phyloP scores from a whole-genome alignment of 495 filamentous ascomycete genomes.

The Aspergillus sclerotioniger region DNA sequence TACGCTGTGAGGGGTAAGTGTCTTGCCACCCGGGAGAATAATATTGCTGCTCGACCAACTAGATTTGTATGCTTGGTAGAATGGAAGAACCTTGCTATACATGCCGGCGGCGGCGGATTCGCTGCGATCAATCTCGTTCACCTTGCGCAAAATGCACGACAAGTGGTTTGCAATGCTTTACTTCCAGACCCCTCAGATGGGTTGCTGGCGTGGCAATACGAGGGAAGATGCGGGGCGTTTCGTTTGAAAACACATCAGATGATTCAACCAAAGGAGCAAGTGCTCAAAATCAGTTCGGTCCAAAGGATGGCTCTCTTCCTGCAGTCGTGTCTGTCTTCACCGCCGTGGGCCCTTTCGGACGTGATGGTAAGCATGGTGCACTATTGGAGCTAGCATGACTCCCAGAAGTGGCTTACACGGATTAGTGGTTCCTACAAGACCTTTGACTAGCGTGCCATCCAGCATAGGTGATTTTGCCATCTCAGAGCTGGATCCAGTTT shows the following conservation, averaged over 20 bases:
- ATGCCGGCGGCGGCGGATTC: conserved; percentile 51
- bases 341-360: not conserved
- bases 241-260: conserved; percentile 18
- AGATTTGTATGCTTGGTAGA: too few species aligned
- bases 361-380: not conserved
- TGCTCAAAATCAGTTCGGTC: not conserved
- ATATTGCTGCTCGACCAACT: too few species aligned
- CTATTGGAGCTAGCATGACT: not conserved
- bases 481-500: conserved; percentile 23
- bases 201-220: conserved; percentile 38
- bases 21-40: not conserved
- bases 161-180: conserved; percentile 47
- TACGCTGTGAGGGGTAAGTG: not conserved
- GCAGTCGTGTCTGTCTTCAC: not conserved
- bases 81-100: conserved; percentile 39
- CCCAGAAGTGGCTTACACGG: not conserved
- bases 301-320: not conserved
- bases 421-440: not conserved
- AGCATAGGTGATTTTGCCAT: conserved; percentile 21
- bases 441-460: not conserved
- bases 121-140: conserved; percentile 42
- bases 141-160: conserved; percentile 35
- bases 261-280: not conserved
- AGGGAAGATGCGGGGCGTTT: conserved; percentile 33
- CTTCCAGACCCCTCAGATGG: conserved; percentile 46